These are phyloP conservation scores for Barnettozyma salicaria DNA, from an alignment of 805 yeast genomes.

Conservation along the genomic window DNA sequence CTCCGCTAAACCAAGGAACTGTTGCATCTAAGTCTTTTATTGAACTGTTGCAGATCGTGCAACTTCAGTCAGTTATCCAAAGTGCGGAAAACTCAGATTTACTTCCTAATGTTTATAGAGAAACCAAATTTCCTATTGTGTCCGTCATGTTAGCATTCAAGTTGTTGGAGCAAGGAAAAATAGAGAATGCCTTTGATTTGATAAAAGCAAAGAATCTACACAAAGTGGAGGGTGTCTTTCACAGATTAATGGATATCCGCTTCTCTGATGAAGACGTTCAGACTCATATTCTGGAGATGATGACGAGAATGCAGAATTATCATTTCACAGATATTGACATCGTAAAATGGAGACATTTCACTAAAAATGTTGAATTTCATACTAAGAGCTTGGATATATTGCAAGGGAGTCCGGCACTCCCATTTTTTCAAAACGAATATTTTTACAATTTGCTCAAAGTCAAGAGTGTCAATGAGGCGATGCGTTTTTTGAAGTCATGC, in stretches of 20 bases:
- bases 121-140: slow-evolving; percentile 15
- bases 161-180: slow-evolving; percentile 4
- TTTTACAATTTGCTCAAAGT: slow-evolving; percentile 10
- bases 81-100: slow-evolving; percentile 9
- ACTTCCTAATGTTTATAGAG: slow-evolving; percentile 14
- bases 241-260: slow-evolving; percentile 7
- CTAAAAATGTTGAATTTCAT: slow-evolving; percentile 9
- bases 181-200: slow-evolving; percentile 10
- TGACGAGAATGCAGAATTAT: slow-evolving; percentile 1
- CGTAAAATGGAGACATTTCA: slow-evolving; percentile 7
- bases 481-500: background rate
- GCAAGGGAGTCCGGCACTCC: background rate
- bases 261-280: slow-evolving; percentile 1
- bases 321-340: slow-evolving; percentile 11
- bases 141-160: slow-evolving; percentile 12
- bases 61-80: slow-evolving; percentile 13
- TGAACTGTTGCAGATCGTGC: slow-evolving; percentile 13
- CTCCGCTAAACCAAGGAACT: slow-evolving; percentile 3
- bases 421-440: slow-evolving; percentile 11
- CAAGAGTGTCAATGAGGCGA: slow-evolving; percentile 2
- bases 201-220: slow-evolving; percentile 2
- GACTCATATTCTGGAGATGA: slow-evolving; percentile 5
- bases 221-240: slow-evolving; percentile 14
- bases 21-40: slow-evolving; percentile 7
- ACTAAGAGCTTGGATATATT: slow-evolving; percentile 5